A percentile compares a stretch with the other conserved stretches of the same genome.
phyloP scores from a whole-genome alignment of 257 asterid genomes.

The Mentha longifolia region DNA sequence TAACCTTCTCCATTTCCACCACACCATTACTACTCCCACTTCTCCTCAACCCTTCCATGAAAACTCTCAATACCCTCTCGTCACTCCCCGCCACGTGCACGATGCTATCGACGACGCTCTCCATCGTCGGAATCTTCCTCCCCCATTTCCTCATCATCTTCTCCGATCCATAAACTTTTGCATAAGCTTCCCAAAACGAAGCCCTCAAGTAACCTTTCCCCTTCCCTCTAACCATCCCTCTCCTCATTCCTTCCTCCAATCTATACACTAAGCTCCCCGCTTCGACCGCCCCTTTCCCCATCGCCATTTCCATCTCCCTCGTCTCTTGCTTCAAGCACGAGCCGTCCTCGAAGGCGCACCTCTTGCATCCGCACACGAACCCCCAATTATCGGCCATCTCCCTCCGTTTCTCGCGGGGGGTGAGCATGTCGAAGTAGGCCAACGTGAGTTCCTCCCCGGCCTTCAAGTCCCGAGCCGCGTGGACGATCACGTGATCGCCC shows the following conservation, averaged over 20 bases:
- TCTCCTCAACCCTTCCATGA: slow-evolving; percentile 56
- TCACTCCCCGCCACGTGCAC: slow-evolving; percentile 77
- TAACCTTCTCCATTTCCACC: slow-evolving; percentile 70
- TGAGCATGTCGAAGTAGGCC: slow-evolving; percentile 71
- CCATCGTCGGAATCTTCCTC: slow-evolving; percentile 60
- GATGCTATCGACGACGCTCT: slow-evolving; percentile 63
- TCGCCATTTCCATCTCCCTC: slow-evolving; percentile 56
- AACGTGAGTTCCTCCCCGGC: slow-evolving; percentile 81
- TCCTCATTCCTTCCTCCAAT: slow-evolving; percentile 81
- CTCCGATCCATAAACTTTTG: slow-evolving; percentile 56
- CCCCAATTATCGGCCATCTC: slow-evolving; percentile 75
- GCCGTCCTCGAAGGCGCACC: slow-evolving; percentile 61
- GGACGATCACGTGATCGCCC: slow-evolving; percentile 73
- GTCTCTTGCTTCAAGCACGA: slow-evolving; percentile 54
- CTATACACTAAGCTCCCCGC: slow-evolving; percentile 67
- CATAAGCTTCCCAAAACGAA: slow-evolving; percentile 81
- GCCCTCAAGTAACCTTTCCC: slow-evolving; percentile 82
- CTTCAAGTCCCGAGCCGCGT: slow-evolving; percentile 72
- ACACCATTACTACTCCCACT: slow-evolving; percentile 49
- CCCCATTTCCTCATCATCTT: slow-evolving; percentile 75
- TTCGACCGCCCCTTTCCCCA: slow-evolving; percentile 56
- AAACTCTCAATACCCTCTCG: slow-evolving; percentile 61
- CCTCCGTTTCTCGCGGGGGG: slow-evolving; percentile 43
- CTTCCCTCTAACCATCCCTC: slow-evolving; percentile 68
- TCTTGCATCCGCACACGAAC: slow-evolving; percentile 64